A percentile compares a stretch with the other conserved stretches of the same genome.
Conservation (phyloP, 495 filamentous ascomycete genomes). For the Penicillium simplicissimum region DNA sequence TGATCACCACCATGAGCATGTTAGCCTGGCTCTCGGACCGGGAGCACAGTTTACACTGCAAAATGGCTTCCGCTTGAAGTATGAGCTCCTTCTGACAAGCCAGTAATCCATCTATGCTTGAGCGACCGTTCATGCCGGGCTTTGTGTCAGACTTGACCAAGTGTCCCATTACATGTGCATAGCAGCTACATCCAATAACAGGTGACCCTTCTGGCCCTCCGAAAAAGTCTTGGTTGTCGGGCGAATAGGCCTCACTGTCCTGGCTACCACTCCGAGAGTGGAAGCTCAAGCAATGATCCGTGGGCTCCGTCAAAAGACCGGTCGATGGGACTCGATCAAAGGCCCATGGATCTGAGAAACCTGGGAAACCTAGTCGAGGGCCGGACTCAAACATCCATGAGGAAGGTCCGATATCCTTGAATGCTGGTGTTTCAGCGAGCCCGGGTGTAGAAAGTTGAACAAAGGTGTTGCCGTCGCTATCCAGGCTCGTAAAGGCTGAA, state of each 20-base stretch:
- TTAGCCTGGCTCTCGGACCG: slow-evolving; percentile 27
- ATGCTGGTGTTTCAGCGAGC: not conserved
- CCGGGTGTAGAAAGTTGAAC: not conserved
- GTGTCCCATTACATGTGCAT: slow-evolving; percentile 15
- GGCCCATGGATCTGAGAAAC: slow-evolving; percentile 5
- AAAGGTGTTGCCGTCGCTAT: not conserved
- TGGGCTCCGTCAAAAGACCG: slow-evolving; percentile 1
- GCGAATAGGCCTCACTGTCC: slow-evolving; percentile 8
- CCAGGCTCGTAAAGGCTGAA: not conserved
- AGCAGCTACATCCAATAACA: slow-evolving; percentile 13
- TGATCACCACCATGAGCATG: slow-evolving; percentile 37
- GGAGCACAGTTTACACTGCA: slow-evolving; percentile 35
- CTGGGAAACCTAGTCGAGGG: not conserved
- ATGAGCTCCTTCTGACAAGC: slow-evolving; percentile 33
- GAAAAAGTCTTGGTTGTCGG: not conserved
- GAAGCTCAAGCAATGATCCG: not conserved
- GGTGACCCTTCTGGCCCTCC: not conserved
- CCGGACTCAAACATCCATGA: slow-evolving; percentile 4
- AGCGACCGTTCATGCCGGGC: slow-evolving; percentile 6
- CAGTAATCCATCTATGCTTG: slow-evolving; percentile 35
- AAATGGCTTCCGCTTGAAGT: slow-evolving; percentile 31
- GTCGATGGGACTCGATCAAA: not conserved
- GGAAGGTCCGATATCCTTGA: not conserved
- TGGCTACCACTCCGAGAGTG: slow-evolving; percentile 11
- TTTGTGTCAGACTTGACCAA: slow-evolving; percentile 10